Evolutionary conservation across 1,284 basidiomycete species (phyloP).

Genomic region (Leccinum subrobustum): DNA sequence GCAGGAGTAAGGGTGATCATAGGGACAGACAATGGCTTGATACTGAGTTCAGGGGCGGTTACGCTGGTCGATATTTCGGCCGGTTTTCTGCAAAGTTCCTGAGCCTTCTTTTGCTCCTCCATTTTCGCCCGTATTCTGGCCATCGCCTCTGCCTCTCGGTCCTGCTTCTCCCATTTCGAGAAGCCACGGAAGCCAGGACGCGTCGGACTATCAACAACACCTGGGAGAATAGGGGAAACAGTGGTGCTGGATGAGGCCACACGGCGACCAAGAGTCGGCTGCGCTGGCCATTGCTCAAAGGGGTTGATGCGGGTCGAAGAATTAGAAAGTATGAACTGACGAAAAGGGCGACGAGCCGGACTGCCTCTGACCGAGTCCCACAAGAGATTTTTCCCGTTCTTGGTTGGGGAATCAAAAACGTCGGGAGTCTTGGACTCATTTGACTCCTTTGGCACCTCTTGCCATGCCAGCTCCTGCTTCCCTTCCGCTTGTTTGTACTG

Average conservation of each 20-base stretch:
- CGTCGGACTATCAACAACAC: constrained; percentile 53
- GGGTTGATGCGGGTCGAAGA: constrained; percentile 39
- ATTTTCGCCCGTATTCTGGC: constrained; percentile 56
- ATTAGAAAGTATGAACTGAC: constrained; percentile 46
- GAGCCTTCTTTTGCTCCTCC: constrained; percentile 41
- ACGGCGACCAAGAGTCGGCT: constrained; percentile 36
- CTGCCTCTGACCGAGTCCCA: constrained; percentile 43
- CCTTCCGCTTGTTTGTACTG: constrained; percentile 65
- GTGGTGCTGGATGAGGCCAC: constrained; percentile 36
- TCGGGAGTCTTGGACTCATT: constrained; percentile 43
- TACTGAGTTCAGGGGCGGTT: constrained; percentile 25
- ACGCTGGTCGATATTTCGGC: constrained; percentile 18
- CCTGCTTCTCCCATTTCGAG: constrained; percentile 82
- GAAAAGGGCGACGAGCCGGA: constrained; percentile 39
- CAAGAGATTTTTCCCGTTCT: constrained; percentile 45
- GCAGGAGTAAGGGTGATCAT: constrained; percentile 32
- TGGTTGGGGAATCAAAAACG: constrained; percentile 35
- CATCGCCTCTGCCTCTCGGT: constrained; percentile 75
- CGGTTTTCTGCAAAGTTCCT: constrained; percentile 7
- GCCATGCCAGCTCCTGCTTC: constrained; percentile 63
- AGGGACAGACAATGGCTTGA: constrained; percentile 25
- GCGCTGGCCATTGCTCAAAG: constrained; percentile 34
- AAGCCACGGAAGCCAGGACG: constrained; percentile 49
- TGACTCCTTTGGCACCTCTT: constrained; percentile 47
- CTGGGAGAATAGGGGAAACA: constrained; percentile 30